A percentile compares a stretch with the other conserved stretches of the same genome.
These are phyloP conservation scores for Prototheca wickerhamii DNA, from an alignment of 163 green algal species.

Conservation along the genomic window DNA sequence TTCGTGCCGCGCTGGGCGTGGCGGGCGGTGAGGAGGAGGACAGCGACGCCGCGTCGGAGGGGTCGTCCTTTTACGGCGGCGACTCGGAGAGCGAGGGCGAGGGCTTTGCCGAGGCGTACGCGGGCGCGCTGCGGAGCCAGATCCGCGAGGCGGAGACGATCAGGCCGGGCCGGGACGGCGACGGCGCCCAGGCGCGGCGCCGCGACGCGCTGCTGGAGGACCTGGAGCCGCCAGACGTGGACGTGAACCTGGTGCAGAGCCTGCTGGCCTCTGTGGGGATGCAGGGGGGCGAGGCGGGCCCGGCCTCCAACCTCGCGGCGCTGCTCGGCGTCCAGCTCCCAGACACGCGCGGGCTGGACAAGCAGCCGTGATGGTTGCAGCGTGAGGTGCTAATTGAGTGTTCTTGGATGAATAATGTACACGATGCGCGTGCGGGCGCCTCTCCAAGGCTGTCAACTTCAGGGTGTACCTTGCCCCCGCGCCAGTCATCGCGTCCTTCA, in stretches of 20 bases:
- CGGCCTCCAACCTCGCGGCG: slow-evolving; percentile 72
- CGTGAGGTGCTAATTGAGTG: too few relatives aligned
- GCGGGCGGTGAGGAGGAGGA: background rate
- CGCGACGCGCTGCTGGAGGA: background rate
- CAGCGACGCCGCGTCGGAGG: slow-evolving; percentile 1
- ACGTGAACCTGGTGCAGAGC: slow-evolving; percentile 80
- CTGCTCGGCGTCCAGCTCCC: slow-evolving; percentile 71
- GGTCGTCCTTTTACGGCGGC: slow-evolving; percentile 17
- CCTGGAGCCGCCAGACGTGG: slow-evolving; percentile 66
- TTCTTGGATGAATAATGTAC: too few relatives aligned
- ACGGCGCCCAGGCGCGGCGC: too few relatives aligned
- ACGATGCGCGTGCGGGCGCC: too few relatives aligned
- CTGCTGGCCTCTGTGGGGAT: slow-evolving; percentile 68
- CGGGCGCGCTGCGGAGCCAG: background rate
- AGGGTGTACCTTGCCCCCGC: too few relatives aligned
- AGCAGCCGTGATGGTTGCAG: background rate
- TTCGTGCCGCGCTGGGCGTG: slow-evolving; percentile 25
- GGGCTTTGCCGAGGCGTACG: background rate
- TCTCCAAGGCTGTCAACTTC: too few relatives aligned
- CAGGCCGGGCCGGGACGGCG: too few relatives aligned
- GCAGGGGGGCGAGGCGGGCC: slow-evolving; percentile 72
- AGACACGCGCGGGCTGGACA: background rate
- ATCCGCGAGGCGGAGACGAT: background rate
- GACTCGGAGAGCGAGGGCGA: slow-evolving; percentile 77
- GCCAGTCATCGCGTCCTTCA: too few relatives aligned